These are phyloP conservation scores for Kwoniella dendrophila DNA, from an alignment of 768 basidiomycete genomes.

Conservation along the genomic window DNA sequence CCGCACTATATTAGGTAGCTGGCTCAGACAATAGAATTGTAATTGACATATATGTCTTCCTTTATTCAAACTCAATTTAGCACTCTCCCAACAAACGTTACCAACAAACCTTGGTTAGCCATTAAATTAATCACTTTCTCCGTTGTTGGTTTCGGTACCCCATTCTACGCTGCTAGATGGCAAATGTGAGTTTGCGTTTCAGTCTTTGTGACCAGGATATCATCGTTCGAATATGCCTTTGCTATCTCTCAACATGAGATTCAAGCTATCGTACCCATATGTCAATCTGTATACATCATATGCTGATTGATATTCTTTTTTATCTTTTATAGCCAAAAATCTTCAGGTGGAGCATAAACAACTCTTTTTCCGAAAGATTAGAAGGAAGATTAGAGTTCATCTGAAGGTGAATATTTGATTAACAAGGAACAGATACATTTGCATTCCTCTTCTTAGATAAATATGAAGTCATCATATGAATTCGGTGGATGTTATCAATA, in stretches of 20 bases:
- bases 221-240: too few species aligned
- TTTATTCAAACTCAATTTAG: constrained; percentile 16
- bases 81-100: constrained; percentile 49
- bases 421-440: too few species aligned
- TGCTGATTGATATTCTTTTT: background rate
- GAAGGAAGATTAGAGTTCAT: too few species aligned
- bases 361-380: too few species aligned
- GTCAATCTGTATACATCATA: too few species aligned
- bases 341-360: constrained; percentile 24
- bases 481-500: too few species aligned
- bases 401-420: too few species aligned
- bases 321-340: constrained; percentile 17
- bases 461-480: too few species aligned
- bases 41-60: background rate
- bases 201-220: too few species aligned
- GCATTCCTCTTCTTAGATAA: too few species aligned
- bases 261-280: background rate
- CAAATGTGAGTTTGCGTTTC: constrained; percentile 54
- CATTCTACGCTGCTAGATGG: constrained; percentile 49
- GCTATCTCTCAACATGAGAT: background rate
- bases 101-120: constrained; percentile 46
- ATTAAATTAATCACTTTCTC: constrained; percentile 43
- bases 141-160: constrained; percentile 45
- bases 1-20: too few species aligned
- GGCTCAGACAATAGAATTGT: too few species aligned